phyloP scores from a whole-genome alignment of 345 rosid species.

The Gossypium mustelinum region DNA sequence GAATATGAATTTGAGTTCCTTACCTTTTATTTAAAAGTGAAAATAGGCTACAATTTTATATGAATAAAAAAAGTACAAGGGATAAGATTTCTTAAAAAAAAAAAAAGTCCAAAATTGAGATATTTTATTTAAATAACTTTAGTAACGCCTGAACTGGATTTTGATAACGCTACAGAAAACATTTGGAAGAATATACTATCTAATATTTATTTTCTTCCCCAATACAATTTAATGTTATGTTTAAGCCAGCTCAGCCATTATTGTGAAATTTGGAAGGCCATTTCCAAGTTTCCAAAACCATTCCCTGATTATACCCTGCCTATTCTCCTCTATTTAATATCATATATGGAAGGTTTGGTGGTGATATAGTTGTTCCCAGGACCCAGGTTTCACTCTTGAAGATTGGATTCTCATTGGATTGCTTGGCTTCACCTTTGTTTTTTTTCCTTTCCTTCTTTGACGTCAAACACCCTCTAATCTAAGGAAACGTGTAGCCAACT shows the following conservation, averaged over 20 bases:
- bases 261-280: background rate
- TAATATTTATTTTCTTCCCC: too few species aligned
- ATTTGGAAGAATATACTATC: too few species aligned
- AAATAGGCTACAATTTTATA: too few species aligned
- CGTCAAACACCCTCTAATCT: background rate
- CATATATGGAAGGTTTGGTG: background rate
- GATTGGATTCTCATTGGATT: background rate
- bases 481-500: constrained; percentile 24
- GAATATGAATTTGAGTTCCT: fast-evolving
- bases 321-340: background rate
- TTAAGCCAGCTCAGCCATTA: background rate
- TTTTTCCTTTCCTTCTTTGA: background rate
- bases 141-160: too few species aligned
- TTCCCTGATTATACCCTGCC: background rate
- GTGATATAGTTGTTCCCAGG: background rate
- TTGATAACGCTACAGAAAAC: too few species aligned
- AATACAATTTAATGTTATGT: too few species aligned
- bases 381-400: background rate
- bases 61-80: too few species aligned
- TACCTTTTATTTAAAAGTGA: too few species aligned
- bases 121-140: too few species aligned
- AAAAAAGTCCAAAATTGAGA: too few species aligned
- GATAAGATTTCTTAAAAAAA: too few species aligned
- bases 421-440: background rate
- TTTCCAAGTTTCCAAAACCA: background rate